Evolutionary conservation across 352 stramenopile species (phyloP).

Genomic region (Peronosclerospora sorghi): DNA sequence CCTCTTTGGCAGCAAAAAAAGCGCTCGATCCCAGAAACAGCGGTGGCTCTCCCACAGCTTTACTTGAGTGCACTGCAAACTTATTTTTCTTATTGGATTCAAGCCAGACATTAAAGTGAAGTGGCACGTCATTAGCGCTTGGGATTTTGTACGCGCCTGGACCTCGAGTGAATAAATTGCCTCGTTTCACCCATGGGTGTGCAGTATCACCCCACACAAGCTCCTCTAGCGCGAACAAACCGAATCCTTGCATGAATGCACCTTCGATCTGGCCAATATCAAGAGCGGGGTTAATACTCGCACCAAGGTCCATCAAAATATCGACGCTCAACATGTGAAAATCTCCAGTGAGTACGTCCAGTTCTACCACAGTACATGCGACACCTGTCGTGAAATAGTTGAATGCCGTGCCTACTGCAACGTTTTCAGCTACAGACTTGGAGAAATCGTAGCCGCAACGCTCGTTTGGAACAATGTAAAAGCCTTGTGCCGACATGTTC

Average conservation of each 20-base stretch:
- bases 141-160: conserved; percentile 96
- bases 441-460: conserved; percentile 90
- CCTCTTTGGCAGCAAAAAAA: conserved; percentile 95
- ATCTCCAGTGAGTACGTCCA: conserved; percentile 93
- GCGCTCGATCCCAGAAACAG: conserved; percentile 90
- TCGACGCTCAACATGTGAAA: conserved; percentile 76
- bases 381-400: conserved; percentile 95
- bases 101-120: conserved; percentile 91
- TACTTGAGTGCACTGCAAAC: conserved; percentile 92
- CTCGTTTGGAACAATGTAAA: conserved; percentile 88
- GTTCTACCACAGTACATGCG: conserved; percentile 87
- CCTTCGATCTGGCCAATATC: conserved; percentile 98
- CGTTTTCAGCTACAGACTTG: conserved; percentile 84
- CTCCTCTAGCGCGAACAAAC: conserved; percentile 91
- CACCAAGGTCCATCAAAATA: conserved; percentile 88
- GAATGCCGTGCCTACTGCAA: conserved; percentile 85
- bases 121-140: conserved; percentile 91
- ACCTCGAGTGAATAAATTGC: conserved; percentile 88
- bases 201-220: conserved; percentile 90
- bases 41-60: conserved; percentile 92
- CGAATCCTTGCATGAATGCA: conserved; percentile 94
- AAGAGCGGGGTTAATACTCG: conserved; percentile 93
- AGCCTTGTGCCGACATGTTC: conserved; percentile 92
- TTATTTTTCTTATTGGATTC: conserved; percentile 89
- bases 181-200: conserved; percentile 89